Evolutionary conservation across 352 stramenopile genomes (phyloP).

Genomic region (Phytophthora constricta): DNA sequence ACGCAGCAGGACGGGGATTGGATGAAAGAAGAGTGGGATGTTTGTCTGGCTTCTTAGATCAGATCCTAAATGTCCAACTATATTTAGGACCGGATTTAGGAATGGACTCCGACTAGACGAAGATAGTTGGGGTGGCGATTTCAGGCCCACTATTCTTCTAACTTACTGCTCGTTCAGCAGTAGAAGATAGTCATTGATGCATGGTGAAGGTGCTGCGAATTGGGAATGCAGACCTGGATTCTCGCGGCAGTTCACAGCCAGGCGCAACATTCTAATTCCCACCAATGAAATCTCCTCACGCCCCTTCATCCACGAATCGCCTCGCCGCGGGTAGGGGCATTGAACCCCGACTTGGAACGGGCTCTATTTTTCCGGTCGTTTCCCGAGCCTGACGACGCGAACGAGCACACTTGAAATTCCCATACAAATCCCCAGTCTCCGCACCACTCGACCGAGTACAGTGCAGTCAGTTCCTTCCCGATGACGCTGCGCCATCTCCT

Average conservation of each 20-base stretch:
- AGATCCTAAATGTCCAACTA: not conserved
- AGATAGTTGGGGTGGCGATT: no score
- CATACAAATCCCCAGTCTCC: slow-evolving; percentile 18
- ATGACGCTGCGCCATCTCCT: slow-evolving; percentile 7
- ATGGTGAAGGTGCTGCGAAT: no score
- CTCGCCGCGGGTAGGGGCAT: slow-evolving; percentile 8
- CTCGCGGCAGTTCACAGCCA: not conserved
- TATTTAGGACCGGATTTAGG: no score
- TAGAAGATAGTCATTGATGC: no score
- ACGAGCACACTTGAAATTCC: no score
- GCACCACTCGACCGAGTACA: not conserved
- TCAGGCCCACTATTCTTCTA: no score
- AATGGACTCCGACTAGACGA: not conserved
- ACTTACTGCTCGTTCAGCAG: no score
- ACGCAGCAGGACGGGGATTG: no score
- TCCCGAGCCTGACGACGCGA: slow-evolving; percentile 8
- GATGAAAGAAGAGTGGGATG: not conserved
- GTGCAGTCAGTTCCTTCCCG: not conserved
- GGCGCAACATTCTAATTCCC: no score
- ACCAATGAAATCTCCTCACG: not conserved
- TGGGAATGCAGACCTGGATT: no score
- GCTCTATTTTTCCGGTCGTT: slow-evolving; percentile 30
- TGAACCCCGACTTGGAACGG: slow-evolving; percentile 11
- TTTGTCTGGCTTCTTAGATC: not conserved
- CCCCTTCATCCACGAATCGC: not conserved